These are phyloP conservation scores for Talaromyces amestolkiae DNA, from an alignment of 2,329 filamentous ascomycete genomes.

Conservation along the genomic window DNA sequence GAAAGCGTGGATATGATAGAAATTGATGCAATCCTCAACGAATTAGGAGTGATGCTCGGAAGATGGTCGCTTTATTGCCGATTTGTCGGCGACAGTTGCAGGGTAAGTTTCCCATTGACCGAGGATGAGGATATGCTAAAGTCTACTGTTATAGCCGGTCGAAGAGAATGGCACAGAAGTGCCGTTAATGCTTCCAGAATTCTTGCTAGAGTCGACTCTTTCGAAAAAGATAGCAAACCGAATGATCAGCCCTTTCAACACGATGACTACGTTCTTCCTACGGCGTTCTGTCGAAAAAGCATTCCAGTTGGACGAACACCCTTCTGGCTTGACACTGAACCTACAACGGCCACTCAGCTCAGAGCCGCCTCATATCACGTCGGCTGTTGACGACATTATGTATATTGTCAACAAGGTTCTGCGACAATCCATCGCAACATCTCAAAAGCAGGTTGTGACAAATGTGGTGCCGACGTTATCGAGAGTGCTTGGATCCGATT, in stretches of 20 bases:
- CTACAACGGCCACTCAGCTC: slow-evolving; percentile 68
- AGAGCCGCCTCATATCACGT: slow-evolving; percentile 86
- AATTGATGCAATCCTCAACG: slow-evolving; percentile 79
- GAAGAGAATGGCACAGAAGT: slow-evolving; percentile 55
- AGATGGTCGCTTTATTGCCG: slow-evolving; percentile 90
- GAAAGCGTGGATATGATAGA: slow-evolving; percentile 97
- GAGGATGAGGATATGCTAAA: slow-evolving; percentile 11
- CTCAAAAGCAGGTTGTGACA: slow-evolving; percentile 72
- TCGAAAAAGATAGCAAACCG: slow-evolving; percentile 72
- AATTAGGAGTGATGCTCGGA: slow-evolving; percentile 87
- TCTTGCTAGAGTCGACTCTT: slow-evolving; percentile 76
- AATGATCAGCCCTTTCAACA: slow-evolving; percentile 77
- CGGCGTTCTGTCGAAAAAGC: slow-evolving; percentile 94
- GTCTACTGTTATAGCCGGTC: slow-evolving; percentile 46
- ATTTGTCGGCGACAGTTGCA: slow-evolving; percentile 84
- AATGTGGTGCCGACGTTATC: slow-evolving; percentile 76
- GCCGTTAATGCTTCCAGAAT: slow-evolving; percentile 59
- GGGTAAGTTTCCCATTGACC: slow-evolving; percentile 40
- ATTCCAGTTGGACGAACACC: slow-evolving; percentile 91
- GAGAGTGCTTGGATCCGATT: slow-evolving; percentile 80
- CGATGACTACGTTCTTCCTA: slow-evolving; percentile 95
- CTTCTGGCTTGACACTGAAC: slow-evolving; percentile 73
- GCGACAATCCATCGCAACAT: slow-evolving; percentile 80
- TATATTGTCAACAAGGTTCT: slow-evolving; percentile 95
- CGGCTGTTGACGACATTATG: slow-evolving; percentile 97